phyloP scores from a whole-genome alignment of 2,329 filamentous ascomycete genomes.

The Ophiostoma populinum region DNA sequence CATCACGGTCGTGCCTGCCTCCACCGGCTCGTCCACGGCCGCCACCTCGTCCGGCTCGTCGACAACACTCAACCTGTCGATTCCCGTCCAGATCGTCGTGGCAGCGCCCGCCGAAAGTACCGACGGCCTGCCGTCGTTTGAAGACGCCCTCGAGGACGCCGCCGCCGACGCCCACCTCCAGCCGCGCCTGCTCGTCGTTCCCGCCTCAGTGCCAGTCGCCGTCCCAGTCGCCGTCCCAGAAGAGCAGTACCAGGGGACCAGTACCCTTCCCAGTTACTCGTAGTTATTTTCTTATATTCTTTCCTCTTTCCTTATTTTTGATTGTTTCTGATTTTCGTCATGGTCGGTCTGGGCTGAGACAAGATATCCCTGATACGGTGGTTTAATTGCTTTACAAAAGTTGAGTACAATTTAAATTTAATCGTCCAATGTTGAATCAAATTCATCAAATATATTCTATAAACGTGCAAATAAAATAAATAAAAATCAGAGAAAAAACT shows the following conservation, averaged over 20 bases:
- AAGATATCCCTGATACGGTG: too few species aligned
- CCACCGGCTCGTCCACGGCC: constrained; percentile 18
- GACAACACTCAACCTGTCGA: constrained; percentile 4
- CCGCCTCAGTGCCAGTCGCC: too few species aligned
- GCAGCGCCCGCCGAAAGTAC: constrained; percentile 10
- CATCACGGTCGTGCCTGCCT: constrained; percentile 21
- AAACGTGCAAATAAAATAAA: not conserved
- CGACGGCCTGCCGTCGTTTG: constrained; percentile 29
- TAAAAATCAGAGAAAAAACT: not conserved
- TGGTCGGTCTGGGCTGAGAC: too few species aligned
- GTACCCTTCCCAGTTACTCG: constrained; percentile 15
- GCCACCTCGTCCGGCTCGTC: not conserved
- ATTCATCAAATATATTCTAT: too few species aligned
- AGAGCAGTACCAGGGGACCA: constrained; percentile 11
- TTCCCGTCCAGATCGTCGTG: constrained; percentile 9
- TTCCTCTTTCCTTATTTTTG: not conserved
- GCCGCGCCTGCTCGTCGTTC: constrained; percentile 25
- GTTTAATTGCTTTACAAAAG: not conserved
- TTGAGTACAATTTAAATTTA: not conserved
- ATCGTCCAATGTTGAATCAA: not conserved
- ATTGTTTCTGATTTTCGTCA: not conserved
- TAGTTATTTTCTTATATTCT: not conserved
- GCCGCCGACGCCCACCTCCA: constrained; percentile 26
- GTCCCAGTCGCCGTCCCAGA: constrained; percentile 19
- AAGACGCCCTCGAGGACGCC: constrained; percentile 28